Evolutionary conservation across 352 stramenopile species (phyloP).

Genomic region (Globisporangium megalacanthum): DNA sequence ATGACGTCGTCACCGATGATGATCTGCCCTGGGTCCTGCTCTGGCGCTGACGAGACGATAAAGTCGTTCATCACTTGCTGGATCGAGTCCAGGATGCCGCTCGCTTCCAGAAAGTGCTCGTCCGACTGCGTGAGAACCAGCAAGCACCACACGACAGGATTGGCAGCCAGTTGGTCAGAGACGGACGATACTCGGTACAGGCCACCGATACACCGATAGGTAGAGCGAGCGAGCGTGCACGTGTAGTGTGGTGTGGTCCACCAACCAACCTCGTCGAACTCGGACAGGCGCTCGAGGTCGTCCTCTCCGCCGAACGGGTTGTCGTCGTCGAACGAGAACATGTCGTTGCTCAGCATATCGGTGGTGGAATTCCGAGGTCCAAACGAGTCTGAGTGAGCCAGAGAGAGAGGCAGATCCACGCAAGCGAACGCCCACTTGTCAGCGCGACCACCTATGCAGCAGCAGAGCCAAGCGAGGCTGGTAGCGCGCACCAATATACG

Average conservation of each 20-base stretch:
- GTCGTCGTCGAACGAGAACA: conserved; percentile 43
- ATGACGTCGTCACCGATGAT: conserved; percentile 75
- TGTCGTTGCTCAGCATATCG: conserved; percentile 16
- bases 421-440: too few relatives aligned
- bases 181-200: neutral
- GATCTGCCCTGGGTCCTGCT: conserved; percentile 35
- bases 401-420: too few relatives aligned
- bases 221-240: neutral
- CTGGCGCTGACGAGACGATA: conserved; percentile 19
- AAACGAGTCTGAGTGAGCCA: conserved; percentile 22
- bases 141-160: neutral
- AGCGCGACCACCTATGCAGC: neutral
- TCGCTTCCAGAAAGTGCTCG: conserved; percentile 66
- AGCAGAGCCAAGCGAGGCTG: neutral
- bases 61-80: conserved; percentile 76
- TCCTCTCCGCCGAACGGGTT: conserved; percentile 35
- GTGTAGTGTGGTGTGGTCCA: neutral
- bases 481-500: conserved; percentile 12
- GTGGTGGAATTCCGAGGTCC: conserved; percentile 39
- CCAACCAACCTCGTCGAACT: conserved; percentile 73
- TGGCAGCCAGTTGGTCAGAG: neutral
- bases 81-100: conserved; percentile 73
- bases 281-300: conserved; percentile 59
- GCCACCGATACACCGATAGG: neutral
- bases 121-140: conserved; percentile 36